Evolutionary conservation across 163 green algal species (phyloP).

Genomic region (Volvox carteri): DNA sequence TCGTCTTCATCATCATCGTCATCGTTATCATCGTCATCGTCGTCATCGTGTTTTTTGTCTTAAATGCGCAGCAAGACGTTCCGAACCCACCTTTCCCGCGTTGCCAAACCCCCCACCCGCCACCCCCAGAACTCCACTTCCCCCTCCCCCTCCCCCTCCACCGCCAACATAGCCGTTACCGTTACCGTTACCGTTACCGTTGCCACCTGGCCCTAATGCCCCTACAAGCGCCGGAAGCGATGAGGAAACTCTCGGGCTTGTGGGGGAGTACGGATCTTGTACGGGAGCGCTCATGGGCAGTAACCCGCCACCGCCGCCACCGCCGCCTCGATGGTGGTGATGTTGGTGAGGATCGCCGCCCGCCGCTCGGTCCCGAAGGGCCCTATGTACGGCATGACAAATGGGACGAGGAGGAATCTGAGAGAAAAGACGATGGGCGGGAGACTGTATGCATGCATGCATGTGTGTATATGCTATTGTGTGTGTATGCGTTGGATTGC

Average conservation of each 20-base stretch:
- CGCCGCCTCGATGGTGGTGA: neutral
- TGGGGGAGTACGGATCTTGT: neutral
- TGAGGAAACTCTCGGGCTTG: too few relatives aligned
- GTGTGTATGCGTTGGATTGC: too few relatives aligned
- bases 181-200: neutral
- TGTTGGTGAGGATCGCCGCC: neutral
- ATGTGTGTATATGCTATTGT: too few relatives aligned
- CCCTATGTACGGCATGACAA: neutral
- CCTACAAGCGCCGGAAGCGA: neutral
- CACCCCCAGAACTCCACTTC: neutral
- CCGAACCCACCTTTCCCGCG: neutral
- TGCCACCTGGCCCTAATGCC: neutral
- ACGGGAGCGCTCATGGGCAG: neutral
- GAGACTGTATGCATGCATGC: too few relatives aligned
- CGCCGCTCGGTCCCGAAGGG: constrained; percentile 43
- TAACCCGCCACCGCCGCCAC: neutral
- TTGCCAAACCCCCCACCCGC: neutral
- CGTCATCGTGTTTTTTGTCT: too few relatives aligned
- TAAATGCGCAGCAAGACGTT: neutral
- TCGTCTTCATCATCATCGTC: too few relatives aligned
- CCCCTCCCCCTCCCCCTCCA: neutral
- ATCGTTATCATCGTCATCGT: too few relatives aligned
- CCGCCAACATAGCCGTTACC: neutral
- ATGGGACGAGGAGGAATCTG: neutral
- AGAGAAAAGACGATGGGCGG: too few relatives aligned